Evolutionary conservation across 768 basidiomycete species (phyloP), one percentile per base, ranked within the genome.

Genomic region (Termitomyces bulborhizus): DNA sequence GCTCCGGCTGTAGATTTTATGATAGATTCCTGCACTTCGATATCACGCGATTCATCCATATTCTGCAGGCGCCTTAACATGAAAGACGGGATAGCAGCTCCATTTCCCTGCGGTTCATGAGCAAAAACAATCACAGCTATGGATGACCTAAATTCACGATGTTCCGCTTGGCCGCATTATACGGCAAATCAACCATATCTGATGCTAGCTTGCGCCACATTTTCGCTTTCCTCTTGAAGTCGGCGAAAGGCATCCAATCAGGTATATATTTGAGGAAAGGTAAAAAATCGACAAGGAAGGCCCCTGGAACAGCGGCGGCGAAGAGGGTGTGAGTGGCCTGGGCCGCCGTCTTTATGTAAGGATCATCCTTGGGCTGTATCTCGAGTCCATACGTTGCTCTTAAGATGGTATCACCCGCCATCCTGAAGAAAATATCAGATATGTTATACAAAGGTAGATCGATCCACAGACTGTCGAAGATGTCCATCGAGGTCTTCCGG

Each of bases 331-430:
- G 54, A 24, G 72, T 51, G 5, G 69, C 68, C 31, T 66, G 53
- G 34, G 73, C 69, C 0, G 69, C 69, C 1, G 63, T 65, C 9
- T 55, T 54, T 32, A 76, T 63, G 54, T 72, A 71, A 3, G 69
- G 69, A 44, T 76, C 73, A 36, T 74, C 60, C 13, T 63, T 57
- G 6, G 64, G 57, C 18, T 61, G 57, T 8, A 70, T 55, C 12
- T 69, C 59, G 40, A 72, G 58, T 5, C 74, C 74, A 53, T 75
- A 75, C 6, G 62, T 66, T 29, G 71, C 61, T n/a, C 62, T 60
- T 0, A 74, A 59, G 6, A 69, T 68, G 3, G 68, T 62, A 12
- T 64, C 67, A 12, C 68, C 62, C 3, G 62, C 55, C 53, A 63
- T 51, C 2, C 60, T 61, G 24, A 36, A 41, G 12, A 26, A 15